These are phyloP conservation scores for Cadophora malorum DNA, from an alignment of 2,329 filamentous ascomycete genomes.

Conservation along the genomic window DNA sequence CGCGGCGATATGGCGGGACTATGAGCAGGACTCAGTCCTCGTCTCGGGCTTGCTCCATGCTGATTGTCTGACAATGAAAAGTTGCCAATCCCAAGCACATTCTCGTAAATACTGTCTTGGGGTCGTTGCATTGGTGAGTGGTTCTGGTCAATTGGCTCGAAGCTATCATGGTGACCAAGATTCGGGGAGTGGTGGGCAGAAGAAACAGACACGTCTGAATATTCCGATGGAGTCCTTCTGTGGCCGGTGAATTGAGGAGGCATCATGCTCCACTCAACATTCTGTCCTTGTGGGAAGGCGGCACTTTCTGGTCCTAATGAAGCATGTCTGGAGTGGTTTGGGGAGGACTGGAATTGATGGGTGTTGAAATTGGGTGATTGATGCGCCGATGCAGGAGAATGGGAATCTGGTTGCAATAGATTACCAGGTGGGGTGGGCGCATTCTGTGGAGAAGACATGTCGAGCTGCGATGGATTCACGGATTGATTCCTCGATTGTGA, in stretches of 20 bases:
- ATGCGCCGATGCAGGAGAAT: conserved; percentile 45
- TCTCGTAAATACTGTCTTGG: conserved; percentile 77
- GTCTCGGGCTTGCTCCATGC: conserved; percentile 64
- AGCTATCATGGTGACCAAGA: conserved; percentile 76
- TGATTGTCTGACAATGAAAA: conserved; percentile 80
- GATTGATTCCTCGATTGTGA: conserved; percentile 47
- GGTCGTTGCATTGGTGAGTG: conserved; percentile 83
- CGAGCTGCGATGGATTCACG: conserved; percentile 53
- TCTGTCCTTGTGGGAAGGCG: conserved; percentile 57
- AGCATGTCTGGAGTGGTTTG: conserved; percentile 44
- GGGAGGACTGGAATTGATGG: conserved; percentile 43
- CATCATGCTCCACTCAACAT: conserved; percentile 63
- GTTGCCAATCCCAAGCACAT: conserved; percentile 76
- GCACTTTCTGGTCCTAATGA: conserved; percentile 46
- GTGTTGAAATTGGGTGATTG: conserved; percentile 44
- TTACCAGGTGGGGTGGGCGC: conserved; percentile 42
- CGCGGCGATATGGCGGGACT: conserved; percentile 71
- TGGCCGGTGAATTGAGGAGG: conserved; percentile 77
- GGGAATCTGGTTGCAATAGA: conserved; percentile 41
- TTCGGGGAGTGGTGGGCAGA: conserved; percentile 86
- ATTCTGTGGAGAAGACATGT: conserved; percentile 53
- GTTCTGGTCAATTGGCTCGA: conserved; percentile 73
- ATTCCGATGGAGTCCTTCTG: conserved; percentile 85
- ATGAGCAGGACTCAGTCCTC: conserved; percentile 82
- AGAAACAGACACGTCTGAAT: conserved; percentile 87